These are phyloP conservation scores for Hevea brasiliensis DNA, from an alignment of 345 rosid genomes.

Conservation along the genomic window DNA sequence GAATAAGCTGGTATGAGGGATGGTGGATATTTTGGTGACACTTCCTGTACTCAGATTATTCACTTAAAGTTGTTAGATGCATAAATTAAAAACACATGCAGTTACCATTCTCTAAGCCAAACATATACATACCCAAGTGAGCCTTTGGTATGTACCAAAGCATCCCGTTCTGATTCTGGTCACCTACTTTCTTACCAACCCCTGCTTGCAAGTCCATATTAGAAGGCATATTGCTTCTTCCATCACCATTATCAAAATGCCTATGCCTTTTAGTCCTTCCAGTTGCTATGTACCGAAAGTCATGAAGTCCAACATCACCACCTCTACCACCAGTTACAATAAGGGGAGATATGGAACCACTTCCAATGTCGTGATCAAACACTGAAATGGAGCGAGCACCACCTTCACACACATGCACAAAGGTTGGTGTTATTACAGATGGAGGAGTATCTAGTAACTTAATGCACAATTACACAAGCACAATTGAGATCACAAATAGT, in stretches of 20 bases:
- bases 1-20: slow-evolving; percentile 84
- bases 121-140: slow-evolving; percentile 62
- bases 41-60: slow-evolving; percentile 51
- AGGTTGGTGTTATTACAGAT: slow-evolving; percentile 5
- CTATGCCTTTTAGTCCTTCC: slow-evolving; percentile 72
- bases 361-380: slow-evolving; percentile 80
- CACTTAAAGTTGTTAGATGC: slow-evolving; percentile 17
- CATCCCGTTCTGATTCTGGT: slow-evolving; percentile 74
- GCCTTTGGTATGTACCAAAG: slow-evolving; percentile 98
- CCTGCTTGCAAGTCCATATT: slow-evolving; percentile 33
- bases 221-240: slow-evolving; percentile 33
- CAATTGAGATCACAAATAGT: not conserved
- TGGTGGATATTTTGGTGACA: slow-evolving; percentile 73
- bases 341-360: slow-evolving; percentile 89
- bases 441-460: not conserved
- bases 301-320: slow-evolving; percentile 91
- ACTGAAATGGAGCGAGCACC: slow-evolving; percentile 91
- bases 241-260: slow-evolving; percentile 42
- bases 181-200: slow-evolving; percentile 36
- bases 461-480: not conserved
- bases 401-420: slow-evolving; percentile 45
- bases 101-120: not conserved
- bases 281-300: slow-evolving; percentile 86
- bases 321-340: slow-evolving; percentile 87
- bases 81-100: not conserved